Evolutionary conservation across 495 filamentous ascomycete genomes (phyloP), one percentile per base, ranked within the genome.

Genomic region (Platismatia glauca): DNA sequence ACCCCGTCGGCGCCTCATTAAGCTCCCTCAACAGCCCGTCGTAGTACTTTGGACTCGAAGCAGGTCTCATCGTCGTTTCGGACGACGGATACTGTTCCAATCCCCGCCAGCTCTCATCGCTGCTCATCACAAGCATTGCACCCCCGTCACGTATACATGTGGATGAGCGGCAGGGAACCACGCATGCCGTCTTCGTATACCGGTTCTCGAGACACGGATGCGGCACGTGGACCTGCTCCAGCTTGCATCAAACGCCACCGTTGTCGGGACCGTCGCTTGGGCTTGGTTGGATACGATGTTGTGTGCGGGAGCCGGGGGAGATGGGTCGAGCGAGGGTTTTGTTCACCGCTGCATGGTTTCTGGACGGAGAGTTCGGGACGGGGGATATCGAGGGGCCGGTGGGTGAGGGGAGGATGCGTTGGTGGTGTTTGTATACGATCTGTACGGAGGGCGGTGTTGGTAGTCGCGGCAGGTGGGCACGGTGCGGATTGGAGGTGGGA

Each of bases 351-450:
- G 79, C 48, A 96, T 79, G 59, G 85, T 63, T 83, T 74, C 65
- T 90, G 87, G 70, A 96, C 83, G 62, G 89, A 86, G 69, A 86
- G 79, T 58, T 86, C 82, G 13, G 91, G 91, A 3, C 91, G 89
- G 59, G 96, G 82, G 48, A 74, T 70, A 71, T 95, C 89, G 64
- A 79, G 77, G 55, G 91, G 91, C 91, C 91, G 96, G 67, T 82
- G 84, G 66, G 80, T 76, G 59, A 95, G 66, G 80, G 76, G 59
- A 95, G 76, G 63, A 87, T 85, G 74, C 81, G 84, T 61, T 84
- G 77, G 78, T 84, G 84, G 70, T 83, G 83, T 64, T 74, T 75
- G 55, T 73, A 74, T 53, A 72, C 70, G 61, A 77, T 73, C 79
- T 81, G 43, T 22, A 5, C 1, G 39, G 3, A 2, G 43, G 39